Evolutionary conservation across 2,329 filamentous ascomycete species (phyloP), one percentile per base, ranked within the genome.

Genomic region (Cladophialophora exuberans): DNA sequence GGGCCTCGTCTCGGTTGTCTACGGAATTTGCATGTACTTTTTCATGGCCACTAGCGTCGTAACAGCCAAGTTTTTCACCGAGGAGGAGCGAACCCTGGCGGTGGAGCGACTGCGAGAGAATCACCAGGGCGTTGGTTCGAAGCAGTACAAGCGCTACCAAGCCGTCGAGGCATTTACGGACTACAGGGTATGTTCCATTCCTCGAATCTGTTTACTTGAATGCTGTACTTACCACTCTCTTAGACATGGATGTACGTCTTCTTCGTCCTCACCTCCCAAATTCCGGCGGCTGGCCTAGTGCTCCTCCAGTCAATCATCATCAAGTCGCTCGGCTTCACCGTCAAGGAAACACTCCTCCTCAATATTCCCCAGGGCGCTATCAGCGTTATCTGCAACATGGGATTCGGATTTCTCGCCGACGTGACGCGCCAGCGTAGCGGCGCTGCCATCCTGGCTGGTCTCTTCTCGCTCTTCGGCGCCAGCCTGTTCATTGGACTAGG

Each of bases 281-380:
- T 46, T 13, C 43, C 43, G 3, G 43, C 43, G 17, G 43, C 43
- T 28, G 43, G 43, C 10, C 43, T 46, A 2, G 43, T 46, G 17
- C 43, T 46, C 43, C 43, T 46, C 11, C 43, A 46, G 43, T 46
- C 43, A 10, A 46, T 46, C 17, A 46, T 46, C 28, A 46, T 46
- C 26, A 46, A 46, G 43, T 46, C 43, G 10, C 43, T 46, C 17
- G 43, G 43, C 26, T 46, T 46, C 43, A 46, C 43, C 3, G 43
- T 46, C 17, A 46, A 46, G 43, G 43, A 46, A 28, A 46, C 43
- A 17, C 43, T 46, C 17, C 43, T 46, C 28, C 43, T 46, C 28
- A 46, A 46, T 13, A 46, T 46, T n/a, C 43, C 43, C 17, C 43
- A 46, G 18, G 43, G 43, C 28, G 43, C 43, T 28, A 46, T 46